Percentiles rank a stretch among this genome's conserved stretches.
These are phyloP conservation scores for Paspalum vaginatum DNA, from an alignment of 176 grass and related monocot genomes.

Conservation along the genomic window DNA sequence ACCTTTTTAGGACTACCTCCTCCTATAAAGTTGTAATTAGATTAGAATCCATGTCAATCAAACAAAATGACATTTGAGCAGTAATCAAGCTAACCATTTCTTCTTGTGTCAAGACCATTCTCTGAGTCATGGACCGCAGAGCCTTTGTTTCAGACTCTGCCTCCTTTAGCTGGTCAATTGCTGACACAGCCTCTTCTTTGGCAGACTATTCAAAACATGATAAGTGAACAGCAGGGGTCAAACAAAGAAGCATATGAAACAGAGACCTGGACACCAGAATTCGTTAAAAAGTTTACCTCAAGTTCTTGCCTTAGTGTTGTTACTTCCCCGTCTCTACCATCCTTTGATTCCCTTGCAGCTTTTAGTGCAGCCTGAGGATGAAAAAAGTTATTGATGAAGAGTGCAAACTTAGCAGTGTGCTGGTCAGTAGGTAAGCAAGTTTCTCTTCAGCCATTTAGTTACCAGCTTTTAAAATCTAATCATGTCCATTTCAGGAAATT, in stretches of 20 bases:
- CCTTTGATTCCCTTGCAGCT: constrained; percentile 79
- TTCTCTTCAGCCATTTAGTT: constrained; percentile 6
- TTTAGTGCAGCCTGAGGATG: constrained; percentile 78
- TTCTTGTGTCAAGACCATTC: constrained; percentile 95
- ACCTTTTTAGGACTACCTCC: constrained; percentile 96
- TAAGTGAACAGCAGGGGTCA: constrained; percentile 21
- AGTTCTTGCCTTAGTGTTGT: constrained; percentile 73
- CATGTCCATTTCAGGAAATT: constrained; percentile 16
- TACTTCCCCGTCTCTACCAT: constrained; percentile 86
- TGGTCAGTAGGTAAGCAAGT: constrained; percentile 15
- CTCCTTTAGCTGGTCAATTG: constrained; percentile 77
- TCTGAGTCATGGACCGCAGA: constrained; percentile 86
- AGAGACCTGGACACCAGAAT: constrained; percentile 26
- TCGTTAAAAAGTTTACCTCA: constrained; percentile 57
- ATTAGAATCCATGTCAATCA: constrained; percentile 43
- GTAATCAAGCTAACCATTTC: constrained; percentile 80
- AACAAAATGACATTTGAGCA: constrained; percentile 13
- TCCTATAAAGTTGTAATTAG: constrained; percentile 63
- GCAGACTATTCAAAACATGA: constrained; percentile 58
- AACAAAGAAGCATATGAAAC: constrained; percentile 28
- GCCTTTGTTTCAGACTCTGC: constrained; percentile 76
- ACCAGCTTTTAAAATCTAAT: constrained; percentile 25
- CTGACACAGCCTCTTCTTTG: constrained; percentile 72
- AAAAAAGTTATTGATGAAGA: not conserved
- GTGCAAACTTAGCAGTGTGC: constrained; percentile 23